Conservation (phyloP, 768 basidiomycete species). For the Mycena vulgaris region DNA sequence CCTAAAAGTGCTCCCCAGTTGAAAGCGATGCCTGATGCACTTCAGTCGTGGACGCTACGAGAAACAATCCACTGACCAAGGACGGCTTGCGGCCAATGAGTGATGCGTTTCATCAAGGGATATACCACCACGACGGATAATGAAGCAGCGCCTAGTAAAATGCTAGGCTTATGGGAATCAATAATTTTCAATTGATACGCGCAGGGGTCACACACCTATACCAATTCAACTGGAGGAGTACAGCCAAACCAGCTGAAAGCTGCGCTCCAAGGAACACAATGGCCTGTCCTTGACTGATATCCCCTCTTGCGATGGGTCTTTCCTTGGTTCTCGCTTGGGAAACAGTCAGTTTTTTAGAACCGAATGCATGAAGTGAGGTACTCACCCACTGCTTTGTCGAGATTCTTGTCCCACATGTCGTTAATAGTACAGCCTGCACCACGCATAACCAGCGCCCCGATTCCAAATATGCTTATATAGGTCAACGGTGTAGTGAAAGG, state of each 20-base stretch:
- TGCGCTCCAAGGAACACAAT: slow-evolving; percentile 87
- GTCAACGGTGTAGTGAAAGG: slow-evolving; percentile 79
- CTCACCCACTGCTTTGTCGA: slow-evolving; percentile 93
- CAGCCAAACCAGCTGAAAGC: slow-evolving; percentile 84
- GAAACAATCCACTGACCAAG: slow-evolving; percentile 74
- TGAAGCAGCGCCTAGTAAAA: slow-evolving; percentile 92
- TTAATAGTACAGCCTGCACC: slow-evolving; percentile 99
- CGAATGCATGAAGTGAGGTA: background rate
- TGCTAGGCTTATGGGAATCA: slow-evolving; percentile 62
- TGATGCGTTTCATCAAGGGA: slow-evolving; percentile 97
- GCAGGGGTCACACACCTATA: slow-evolving; percentile 80
- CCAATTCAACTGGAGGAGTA: slow-evolving; percentile 93
- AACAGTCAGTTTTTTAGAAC: slow-evolving; percentile 2
- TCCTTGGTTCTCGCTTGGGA: slow-evolving; percentile 83
- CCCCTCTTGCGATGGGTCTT: slow-evolving; percentile 90
- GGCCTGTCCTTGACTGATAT: slow-evolving; percentile 83
- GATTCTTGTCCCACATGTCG: slow-evolving; percentile 96
- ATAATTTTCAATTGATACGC: background rate
- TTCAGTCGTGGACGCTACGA: background rate
- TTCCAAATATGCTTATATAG: slow-evolving; percentile 87
- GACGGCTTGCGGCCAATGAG: slow-evolving; percentile 97
- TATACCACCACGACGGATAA: slow-evolving; percentile 90
- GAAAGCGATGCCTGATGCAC: slow-evolving; percentile 84
- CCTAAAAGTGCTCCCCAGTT: slow-evolving; percentile 98
- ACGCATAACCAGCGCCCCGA: slow-evolving; percentile 95